Evolutionary conservation across 169 alveolate genomes (phyloP), one percentile per base, ranked within the genome.

Genomic region (Neospora caninum): DNA sequence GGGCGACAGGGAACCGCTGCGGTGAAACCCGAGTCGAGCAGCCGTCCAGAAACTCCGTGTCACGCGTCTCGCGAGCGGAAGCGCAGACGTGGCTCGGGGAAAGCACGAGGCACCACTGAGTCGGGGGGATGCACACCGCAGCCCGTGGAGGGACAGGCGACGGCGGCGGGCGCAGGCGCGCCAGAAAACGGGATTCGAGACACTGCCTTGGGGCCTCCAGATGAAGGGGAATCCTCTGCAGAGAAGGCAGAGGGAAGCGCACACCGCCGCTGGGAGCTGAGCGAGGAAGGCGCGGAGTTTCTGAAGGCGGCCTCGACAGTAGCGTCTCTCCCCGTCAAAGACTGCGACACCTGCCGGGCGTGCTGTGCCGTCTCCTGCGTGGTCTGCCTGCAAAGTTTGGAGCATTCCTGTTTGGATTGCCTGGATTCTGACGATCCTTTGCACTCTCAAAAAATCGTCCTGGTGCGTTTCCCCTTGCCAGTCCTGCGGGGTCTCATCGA

Each of bases 341-440:
- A 92, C 86, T 92, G 95, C 95, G 88, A 89, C 80, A 83, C 78
- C 92, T 92, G 95, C 92, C 88, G 67, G 31, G 86, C 95, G 10
- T 84, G 92, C 80, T 93, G 95, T 39, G 82, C 69, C 22, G 78
- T 86, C 39, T 58, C 93, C 27, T 93, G 93, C 91, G 83, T 86
- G 38, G 43, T 86, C 34, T 86, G 95, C 54, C 91, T 89, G 80
- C 95, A 93, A 39, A 91, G 43, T 27, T 58, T 67, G 64, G 95
- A 93, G 6, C 83, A 86, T 38, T 80, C 73, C 39, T 93, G 95
- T 67, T 67, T 86, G 54, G 88, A 84, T 13, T 93, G 95, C 58
- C 67, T 70, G 13, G 93, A 69, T 58, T 29, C 58, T 41, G 89
- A 67, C 45, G 25, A 80, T 25, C 69, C 89, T 92, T 49, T 36